Percentiles rank a stretch among this genome's conserved stretches.
phyloP scores from a whole-genome alignment of 1,284 basidiomycete genomes.

The Cryptococcus sp. region DNA sequence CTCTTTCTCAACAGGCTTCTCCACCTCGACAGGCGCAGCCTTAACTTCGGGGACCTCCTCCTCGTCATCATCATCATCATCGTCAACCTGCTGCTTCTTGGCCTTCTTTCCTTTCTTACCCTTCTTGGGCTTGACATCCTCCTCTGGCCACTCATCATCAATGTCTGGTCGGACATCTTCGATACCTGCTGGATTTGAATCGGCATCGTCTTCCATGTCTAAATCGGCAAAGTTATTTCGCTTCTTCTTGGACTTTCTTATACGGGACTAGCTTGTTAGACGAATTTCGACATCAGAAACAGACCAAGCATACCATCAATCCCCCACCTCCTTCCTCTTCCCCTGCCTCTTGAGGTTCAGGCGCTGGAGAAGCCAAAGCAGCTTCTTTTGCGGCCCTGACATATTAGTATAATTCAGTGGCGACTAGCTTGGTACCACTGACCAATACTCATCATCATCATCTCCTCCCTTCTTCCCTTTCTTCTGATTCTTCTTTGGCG shows the following conservation, averaged over 20 bases:
- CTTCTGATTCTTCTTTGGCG: slow-evolving; percentile 84
- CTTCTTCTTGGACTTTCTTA: slow-evolving; percentile 33
- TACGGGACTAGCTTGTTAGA: background rate
- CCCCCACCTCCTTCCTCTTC: slow-evolving; percentile 73
- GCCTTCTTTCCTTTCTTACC: slow-evolving; percentile 52
- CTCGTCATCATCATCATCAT: slow-evolving; percentile 53
- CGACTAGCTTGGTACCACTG: slow-evolving; percentile 26
- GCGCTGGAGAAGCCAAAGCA: slow-evolving; percentile 15
- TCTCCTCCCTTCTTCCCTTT: slow-evolving; percentile 67
- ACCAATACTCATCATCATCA: slow-evolving; percentile 80
- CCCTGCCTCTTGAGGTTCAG: slow-evolving; percentile 58
- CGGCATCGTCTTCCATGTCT: slow-evolving; percentile 40
- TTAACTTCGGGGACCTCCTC: slow-evolving; percentile 33
- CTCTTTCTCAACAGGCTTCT: slow-evolving; percentile 64
- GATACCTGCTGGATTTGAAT: slow-evolving; percentile 12
- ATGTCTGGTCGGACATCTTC: slow-evolving; percentile 21
- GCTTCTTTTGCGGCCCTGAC: slow-evolving; percentile 43
- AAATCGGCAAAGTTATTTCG: slow-evolving; percentile 3
- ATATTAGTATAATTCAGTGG: background rate
- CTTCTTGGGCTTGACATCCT: slow-evolving; percentile 50
- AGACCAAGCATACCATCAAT: slow-evolving; percentile 62
- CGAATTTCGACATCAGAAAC: background rate
- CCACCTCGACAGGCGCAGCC: background rate
- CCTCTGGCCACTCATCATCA: slow-evolving; percentile 49
- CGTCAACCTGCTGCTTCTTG: slow-evolving; percentile 31